Evolutionary conservation across 257 asterid species (phyloP).

Genomic region (Solanum bukasovii): DNA sequence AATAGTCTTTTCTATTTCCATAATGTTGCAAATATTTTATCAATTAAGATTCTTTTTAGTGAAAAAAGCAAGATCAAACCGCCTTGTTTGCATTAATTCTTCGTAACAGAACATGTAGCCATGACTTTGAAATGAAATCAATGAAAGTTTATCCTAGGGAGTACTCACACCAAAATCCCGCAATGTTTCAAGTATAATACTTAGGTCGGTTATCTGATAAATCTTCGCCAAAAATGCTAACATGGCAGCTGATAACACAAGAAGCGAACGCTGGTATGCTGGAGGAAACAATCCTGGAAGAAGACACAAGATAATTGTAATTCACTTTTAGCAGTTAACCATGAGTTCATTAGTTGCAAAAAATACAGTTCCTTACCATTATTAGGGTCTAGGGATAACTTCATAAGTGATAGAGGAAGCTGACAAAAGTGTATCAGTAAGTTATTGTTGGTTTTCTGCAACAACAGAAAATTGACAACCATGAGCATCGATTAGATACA

Average conservation of each 20-base stretch:
- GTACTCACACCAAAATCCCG: slow-evolving; percentile 58
- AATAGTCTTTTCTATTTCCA: not conserved
- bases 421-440: slow-evolving; percentile 65
- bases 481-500: not conserved
- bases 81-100: not conserved
- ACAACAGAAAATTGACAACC: slow-evolving; percentile 6
- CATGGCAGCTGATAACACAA: slow-evolving; percentile 71
- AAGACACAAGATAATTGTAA: not conserved
- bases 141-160: not conserved
- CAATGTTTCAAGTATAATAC: slow-evolving; percentile 37
- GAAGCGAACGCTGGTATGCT: slow-evolving; percentile 59
- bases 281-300: slow-evolving; percentile 59
- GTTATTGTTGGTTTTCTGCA: slow-evolving; percentile 52
- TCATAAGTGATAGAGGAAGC: slow-evolving; percentile 68
- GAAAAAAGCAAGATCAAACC: not conserved
- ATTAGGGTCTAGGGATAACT: slow-evolving; percentile 51
- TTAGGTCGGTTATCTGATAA: slow-evolving; percentile 48
- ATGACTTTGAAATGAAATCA: not conserved
- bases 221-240: slow-evolving; percentile 69
- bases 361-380: slow-evolving; percentile 27
- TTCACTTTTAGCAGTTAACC: not conserved
- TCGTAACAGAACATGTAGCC: not conserved
- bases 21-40: not conserved
- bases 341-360: not conserved
- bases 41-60: not conserved